These are phyloP conservation scores for Blepharisma japonicum DNA, from an alignment of 73 alveolate species.

Conservation along the genomic window DNA sequence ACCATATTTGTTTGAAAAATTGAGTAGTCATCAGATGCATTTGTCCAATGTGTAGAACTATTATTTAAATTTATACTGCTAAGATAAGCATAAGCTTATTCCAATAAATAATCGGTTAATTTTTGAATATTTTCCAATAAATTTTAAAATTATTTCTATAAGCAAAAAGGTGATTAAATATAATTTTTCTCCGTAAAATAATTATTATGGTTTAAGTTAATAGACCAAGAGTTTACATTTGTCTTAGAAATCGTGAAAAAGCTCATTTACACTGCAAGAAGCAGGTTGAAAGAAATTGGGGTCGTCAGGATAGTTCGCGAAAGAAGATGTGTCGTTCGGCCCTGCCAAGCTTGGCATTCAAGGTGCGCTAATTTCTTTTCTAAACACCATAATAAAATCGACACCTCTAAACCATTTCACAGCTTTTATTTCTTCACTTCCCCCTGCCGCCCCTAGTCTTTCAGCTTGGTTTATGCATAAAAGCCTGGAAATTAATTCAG, in stretches of 20 bases:
- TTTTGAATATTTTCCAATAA: too few species aligned
- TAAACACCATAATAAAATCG: not conserved
- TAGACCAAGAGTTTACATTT: too few species aligned
- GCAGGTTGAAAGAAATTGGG: constrained; percentile 10
- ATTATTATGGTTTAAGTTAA: too few species aligned
- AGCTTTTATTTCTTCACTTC: constrained; percentile 11
- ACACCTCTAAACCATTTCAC: not conserved
- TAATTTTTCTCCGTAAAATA: too few species aligned
- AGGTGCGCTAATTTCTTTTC: constrained; percentile 22
- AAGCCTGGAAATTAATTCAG: constrained; percentile 64
- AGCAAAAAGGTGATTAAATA: too few species aligned
- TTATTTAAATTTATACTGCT: too few species aligned
- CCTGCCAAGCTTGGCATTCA: not conserved
- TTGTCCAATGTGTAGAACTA: too few species aligned
- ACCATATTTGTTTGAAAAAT: too few species aligned
- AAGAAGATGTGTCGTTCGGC: constrained; percentile 8
- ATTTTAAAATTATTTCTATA: too few species aligned
- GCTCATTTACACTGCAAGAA: constrained; percentile 9
- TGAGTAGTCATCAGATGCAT: too few species aligned
- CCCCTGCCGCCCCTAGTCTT: constrained; percentile 66
- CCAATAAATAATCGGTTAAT: too few species aligned
- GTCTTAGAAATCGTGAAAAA: constrained; percentile 21
- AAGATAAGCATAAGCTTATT: too few species aligned
- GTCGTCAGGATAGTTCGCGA: constrained; percentile 26
- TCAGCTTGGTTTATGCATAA: constrained; percentile 72